Evolutionary conservation across 2,329 filamentous ascomycete species (phyloP), one percentile per base, ranked within the genome.

Genomic region (Diaporthe vaccinii): DNA sequence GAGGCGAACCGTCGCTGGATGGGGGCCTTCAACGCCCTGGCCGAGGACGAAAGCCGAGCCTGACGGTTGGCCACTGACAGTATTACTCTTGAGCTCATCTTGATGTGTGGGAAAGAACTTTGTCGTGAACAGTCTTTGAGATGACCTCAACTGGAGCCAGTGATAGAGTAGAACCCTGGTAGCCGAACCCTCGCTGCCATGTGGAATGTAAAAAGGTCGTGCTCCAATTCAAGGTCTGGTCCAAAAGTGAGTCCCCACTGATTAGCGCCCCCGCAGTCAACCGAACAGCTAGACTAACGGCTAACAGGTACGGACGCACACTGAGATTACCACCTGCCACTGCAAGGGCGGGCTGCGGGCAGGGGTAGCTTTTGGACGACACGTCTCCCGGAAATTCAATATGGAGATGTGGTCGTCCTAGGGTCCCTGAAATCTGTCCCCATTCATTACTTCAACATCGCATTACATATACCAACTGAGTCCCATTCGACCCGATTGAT

Each of bases 401-500:
- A 58, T 62, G 57, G 53, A 69, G 73, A 76, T 74, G 62, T 69
- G 73, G 59, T 74, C 72, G 68, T 65, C 70, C 58, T 36, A 31
- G 39, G 65, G 65, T 41, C 65, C 65, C 46, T 79, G 78, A 79
- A 80, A 80, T 79, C 78, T 80, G 79, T 79, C 79, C 79, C 65
- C 65, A 69, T 69, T 69, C 65, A 69, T 41, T 69, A 31, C 34
- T 53, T 69, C 49, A 22, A 55, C 65, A 55, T 55, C 20, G 34
- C 65, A 39, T 69, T 69, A 55, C 65, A 69, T 69, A 55, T 69
- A 69, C 28, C 41, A 39, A 20, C 46, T 46, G 46, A 68, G 22
- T 25, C 20, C 65, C n/a, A 49, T 55, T 31, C 20, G 34, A 41
- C 34, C 65, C 46, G 34, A 46, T 31, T 28, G 61, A 67, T 51